Conservation (phyloP, 768 basidiomycete species). For the Lentinula edodes region DNA sequence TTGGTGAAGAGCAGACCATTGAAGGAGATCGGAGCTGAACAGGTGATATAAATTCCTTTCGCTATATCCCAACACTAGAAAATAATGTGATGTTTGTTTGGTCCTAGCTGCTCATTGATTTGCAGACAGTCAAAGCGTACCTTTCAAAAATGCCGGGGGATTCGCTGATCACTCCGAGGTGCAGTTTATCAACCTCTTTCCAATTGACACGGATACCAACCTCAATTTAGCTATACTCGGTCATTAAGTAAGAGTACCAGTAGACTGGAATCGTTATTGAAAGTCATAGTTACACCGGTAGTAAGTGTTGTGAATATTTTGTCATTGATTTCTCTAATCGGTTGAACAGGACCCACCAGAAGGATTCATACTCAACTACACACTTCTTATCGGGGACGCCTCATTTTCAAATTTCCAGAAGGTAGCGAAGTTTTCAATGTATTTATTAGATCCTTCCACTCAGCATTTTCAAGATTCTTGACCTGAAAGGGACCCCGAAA, state of each 20-base stretch:
- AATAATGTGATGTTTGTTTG: not conserved
- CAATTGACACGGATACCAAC: conserved; percentile 10
- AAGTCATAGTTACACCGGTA: conserved; percentile 91
- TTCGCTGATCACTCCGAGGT: conserved; percentile 49
- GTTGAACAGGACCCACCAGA: conserved; percentile 77
- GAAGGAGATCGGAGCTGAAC: conserved; percentile 92
- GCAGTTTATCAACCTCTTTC: conserved; percentile 10
- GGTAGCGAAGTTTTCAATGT: conserved; percentile 34
- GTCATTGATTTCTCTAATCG: not conserved
- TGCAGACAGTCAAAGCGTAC: conserved; percentile 81
- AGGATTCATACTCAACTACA: conserved; percentile 94
- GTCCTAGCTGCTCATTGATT: conserved; percentile 77
- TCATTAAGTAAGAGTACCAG: conserved; percentile 77
- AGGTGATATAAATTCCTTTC: conserved; percentile 40
- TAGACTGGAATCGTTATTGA: conserved; percentile 85
- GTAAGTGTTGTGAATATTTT: conserved; percentile 35
- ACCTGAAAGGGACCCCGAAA: conserved; percentile 90
- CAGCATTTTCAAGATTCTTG: conserved; percentile 61
- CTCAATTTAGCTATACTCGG: conserved; percentile 62
- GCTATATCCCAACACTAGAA: not conserved
- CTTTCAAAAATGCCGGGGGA: conserved; percentile 83
- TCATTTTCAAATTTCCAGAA: conserved; percentile 99
- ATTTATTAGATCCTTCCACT: not conserved
- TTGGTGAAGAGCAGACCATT: conserved; percentile 89
- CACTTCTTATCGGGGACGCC: conserved; percentile 87